Conservation (phyloP, 805 yeast species). For the Babjeviella inositovora region DNA sequence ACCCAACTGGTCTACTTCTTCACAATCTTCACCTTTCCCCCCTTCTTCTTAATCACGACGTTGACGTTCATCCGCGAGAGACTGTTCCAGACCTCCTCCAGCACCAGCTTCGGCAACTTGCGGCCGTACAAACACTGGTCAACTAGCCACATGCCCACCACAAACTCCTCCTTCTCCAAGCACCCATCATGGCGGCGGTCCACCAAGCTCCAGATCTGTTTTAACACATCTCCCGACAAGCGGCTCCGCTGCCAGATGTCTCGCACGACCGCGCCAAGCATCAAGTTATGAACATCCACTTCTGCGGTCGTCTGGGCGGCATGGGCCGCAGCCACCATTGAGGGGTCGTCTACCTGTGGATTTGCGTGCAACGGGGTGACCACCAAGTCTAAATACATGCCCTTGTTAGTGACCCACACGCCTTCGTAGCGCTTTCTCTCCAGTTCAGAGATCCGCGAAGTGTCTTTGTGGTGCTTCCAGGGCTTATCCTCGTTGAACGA, state of each 20-base stretch:
- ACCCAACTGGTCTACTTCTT: too few species aligned
- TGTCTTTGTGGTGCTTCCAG: constrained; percentile 73
- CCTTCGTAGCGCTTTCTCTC: constrained; percentile 89
- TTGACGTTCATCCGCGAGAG: too few species aligned
- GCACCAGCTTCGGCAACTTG: constrained; percentile 62
- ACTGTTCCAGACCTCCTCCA: constrained; percentile 67
- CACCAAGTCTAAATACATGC: constrained; percentile 27
- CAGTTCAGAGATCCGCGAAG: constrained; percentile 28
- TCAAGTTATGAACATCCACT: constrained; percentile 7
- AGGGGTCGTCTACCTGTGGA: not conserved
- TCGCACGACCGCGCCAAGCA: constrained; percentile 53
- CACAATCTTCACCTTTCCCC: too few species aligned
- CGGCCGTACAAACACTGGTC: constrained; percentile 94
- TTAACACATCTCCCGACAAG: constrained; percentile 42
- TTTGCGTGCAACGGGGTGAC: constrained; percentile 1
- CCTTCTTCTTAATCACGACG: too few species aligned
- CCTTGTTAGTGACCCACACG: constrained; percentile 83
- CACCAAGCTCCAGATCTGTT: constrained; percentile 63
- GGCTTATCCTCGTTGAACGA: constrained; percentile 80
- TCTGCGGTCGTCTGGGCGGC: constrained; percentile 5
- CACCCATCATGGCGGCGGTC: constrained; percentile 56
- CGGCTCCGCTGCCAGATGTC: constrained; percentile 72
- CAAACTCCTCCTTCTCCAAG: constrained; percentile 63
- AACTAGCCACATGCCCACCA: constrained; percentile 96
- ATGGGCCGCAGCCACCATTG: constrained; percentile 7